Base-by-base conservation (phyloP, 78 protist genomes). In the Chrysochromulina tobinii region DNA sequence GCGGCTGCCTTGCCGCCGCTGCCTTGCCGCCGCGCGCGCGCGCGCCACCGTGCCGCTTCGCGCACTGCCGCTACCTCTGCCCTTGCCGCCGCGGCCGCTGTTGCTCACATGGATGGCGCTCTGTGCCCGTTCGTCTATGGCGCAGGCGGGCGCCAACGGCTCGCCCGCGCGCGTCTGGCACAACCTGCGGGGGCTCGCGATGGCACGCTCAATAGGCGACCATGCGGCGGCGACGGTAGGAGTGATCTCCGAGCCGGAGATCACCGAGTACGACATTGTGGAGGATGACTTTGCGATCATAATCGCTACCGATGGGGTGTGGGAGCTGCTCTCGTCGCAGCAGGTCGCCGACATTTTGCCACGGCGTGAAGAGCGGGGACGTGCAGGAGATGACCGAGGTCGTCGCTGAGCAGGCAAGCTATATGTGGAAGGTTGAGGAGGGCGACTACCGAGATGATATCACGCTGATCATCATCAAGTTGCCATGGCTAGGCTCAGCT, bases 81-180 rank as follows among this genome's bases (percentile, higher is more conserved):
- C 38, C 38, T 38, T 38, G 38, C 38, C 38, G 38, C 38, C 38
- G 38, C 38, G 38, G 38, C 38, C 38, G 38, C 38, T 38, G 38
- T 38, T 38, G 38, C 38, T 38, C 38, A 38, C 38, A 38, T 38
- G 38, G 38, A 38, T 38, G 38, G 38, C 38, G 38, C 38, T 38
- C 38, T 38, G 38, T 38, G 38, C 38, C 38, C 38, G 38, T 38
- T 38, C 38, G 64, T 59, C 7, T 59, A 12, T 59, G 64, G 25
- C 72, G 27, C 72, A 12, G 25, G 87, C 87, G 9, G 87, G 87
- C 61, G 58, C 87, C 12, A 79, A 79, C 61, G 87, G 87, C 18
- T 54, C 87, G 64, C 87, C 87, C 3, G 25, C 87, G 64, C 87
- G 87, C 87, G 87, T 79, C 3, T 79, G 87, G 87, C 87, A 79